Evolutionary conservation across 148 eudicot genomes (phyloP).

Genomic region (Polygonum aviculare): DNA sequence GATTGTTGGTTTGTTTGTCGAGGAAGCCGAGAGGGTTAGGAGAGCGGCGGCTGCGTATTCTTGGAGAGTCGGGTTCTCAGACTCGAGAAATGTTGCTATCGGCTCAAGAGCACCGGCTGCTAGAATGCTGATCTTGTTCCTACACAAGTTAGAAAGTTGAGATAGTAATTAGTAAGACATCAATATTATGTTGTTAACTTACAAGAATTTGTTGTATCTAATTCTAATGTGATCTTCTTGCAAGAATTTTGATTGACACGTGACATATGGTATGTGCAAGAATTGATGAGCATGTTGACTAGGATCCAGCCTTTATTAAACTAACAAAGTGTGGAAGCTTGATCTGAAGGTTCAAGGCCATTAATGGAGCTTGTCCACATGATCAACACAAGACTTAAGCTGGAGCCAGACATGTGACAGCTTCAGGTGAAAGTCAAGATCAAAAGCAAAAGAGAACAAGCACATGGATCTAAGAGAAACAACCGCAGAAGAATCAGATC

Average conservation of each 20-base stretch:
- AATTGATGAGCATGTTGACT: background rate
- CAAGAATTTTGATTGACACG: background rate
- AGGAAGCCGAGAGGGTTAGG: slow-evolving; percentile 90
- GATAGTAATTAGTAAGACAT: background rate
- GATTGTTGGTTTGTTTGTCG: slow-evolving; percentile 65
- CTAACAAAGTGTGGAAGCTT: background rate
- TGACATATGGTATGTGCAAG: background rate
- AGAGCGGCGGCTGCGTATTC: slow-evolving; percentile 84
- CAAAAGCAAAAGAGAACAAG: background rate
- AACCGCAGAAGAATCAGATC: background rate
- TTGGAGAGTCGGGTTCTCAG: slow-evolving; percentile 42
- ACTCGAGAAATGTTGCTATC: slow-evolving; percentile 50
- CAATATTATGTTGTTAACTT: too few species aligned
- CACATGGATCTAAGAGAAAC: background rate
- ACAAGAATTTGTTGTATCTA: background rate
- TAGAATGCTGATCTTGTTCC: slow-evolving; percentile 79
- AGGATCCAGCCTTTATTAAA: background rate
- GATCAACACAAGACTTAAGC: background rate
- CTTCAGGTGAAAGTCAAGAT: slow-evolving; percentile 21
- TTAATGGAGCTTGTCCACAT: background rate
- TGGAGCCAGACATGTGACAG: slow-evolving; percentile 21
- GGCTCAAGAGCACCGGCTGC: slow-evolving; percentile 77
- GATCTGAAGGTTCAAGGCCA: background rate
- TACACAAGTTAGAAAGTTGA: slow-evolving; percentile 18
- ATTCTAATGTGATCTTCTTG: background rate